Conservation (phyloP, 108 stramenopile species). For the Nitzschia sp. region DNA sequence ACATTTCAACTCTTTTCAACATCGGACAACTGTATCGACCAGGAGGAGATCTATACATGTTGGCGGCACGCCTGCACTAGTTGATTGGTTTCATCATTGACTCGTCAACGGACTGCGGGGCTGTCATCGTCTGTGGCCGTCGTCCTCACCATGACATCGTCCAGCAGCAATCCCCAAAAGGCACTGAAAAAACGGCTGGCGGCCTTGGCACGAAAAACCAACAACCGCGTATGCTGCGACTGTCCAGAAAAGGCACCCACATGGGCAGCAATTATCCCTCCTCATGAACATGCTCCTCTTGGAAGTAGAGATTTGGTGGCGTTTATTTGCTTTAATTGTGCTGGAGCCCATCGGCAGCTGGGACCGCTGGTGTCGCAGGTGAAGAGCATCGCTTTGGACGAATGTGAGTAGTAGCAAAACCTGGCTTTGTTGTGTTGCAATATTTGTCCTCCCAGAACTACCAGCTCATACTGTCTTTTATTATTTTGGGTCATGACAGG, state of each 20-base stretch:
- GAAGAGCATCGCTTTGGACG: conserved; percentile 68
- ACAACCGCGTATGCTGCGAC: conserved; percentile 76
- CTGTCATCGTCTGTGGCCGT: no score
- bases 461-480: not conserved
- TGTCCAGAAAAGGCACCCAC: conserved; percentile 88
- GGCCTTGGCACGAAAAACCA: not conserved
- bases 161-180: conserved; percentile 1
- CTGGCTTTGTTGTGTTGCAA: not conserved
- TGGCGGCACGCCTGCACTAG: no score
- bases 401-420: conserved; percentile 20
- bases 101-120: no score
- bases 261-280: conserved; percentile 78
- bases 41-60: no score
- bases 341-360: conserved; percentile 84
- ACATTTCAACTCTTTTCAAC: no score
- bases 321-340: conserved; percentile 95
- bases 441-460: not conserved
- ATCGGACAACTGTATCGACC: no score
- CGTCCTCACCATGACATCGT: not conserved
- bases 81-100: no score
- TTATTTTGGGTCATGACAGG: not conserved
- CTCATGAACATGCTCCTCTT: conserved; percentile 52
- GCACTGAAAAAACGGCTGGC: conserved; percentile 23
- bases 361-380: conserved; percentile 92
- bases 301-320: conserved; percentile 64